phyloP scores from a whole-genome alignment of 1,284 basidiomycete species.

The Cutaneotrichosporon mucoides region DNA sequence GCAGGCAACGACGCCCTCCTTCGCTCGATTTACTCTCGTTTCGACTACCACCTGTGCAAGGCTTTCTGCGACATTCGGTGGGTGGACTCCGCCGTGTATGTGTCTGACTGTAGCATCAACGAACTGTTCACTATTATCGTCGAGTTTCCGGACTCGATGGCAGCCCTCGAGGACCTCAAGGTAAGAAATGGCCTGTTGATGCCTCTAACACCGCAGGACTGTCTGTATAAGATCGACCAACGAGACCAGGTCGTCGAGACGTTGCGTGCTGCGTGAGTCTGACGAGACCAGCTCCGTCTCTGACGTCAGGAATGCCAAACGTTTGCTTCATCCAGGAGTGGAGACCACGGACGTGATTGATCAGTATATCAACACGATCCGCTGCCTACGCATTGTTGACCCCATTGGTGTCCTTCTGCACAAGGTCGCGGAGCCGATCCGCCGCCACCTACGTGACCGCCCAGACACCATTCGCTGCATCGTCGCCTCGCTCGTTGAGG shows the following conservation, averaged over 20 bases:
- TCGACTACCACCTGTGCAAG: conserved; percentile 88
- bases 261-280: conserved; percentile 41
- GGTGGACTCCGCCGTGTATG: too few species aligned
- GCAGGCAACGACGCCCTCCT: conserved; percentile 52
- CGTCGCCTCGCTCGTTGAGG: conserved; percentile 83
- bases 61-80: conserved; percentile 75
- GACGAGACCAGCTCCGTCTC: conserved; percentile 4
- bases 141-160: conserved; percentile 80
- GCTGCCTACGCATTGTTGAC: conserved; percentile 83
- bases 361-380: conserved; percentile 93
- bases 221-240: conserved; percentile 41
- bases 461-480: conserved; percentile 89
- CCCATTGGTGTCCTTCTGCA: conserved; percentile 86
- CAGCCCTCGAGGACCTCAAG: conserved; percentile 83
- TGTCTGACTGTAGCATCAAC: conserved; percentile 49
- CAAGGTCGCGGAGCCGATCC: conserved; percentile 85
- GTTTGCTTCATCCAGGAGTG: conserved; percentile 91
- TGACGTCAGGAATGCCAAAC: conserved; percentile 64
- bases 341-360: conserved; percentile 87
- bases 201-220: conserved; percentile 25
- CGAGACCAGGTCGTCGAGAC: conserved; percentile 42
- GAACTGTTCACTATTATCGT: conserved; percentile 97
- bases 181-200: conserved; percentile 43
- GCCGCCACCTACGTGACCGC: conserved; percentile 73
- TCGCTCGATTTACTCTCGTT: conserved; percentile 74